Conservation (phyloP, 2,329 filamentous ascomycete genomes). For the Scedosporium minutisporum region DNA sequence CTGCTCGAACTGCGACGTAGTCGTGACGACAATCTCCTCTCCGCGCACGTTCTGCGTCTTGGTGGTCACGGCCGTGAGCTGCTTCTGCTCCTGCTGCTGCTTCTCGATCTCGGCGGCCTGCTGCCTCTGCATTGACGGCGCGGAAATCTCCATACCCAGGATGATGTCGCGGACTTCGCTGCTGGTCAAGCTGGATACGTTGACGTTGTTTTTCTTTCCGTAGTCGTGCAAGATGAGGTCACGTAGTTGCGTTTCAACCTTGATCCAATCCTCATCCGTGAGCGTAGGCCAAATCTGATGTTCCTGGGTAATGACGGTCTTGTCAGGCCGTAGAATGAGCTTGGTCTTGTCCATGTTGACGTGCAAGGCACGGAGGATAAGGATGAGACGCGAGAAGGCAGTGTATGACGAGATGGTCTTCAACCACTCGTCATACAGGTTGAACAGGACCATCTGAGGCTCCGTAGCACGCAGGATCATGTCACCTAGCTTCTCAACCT, state of each 20-base stretch:
- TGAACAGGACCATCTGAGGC: constrained; percentile 99
- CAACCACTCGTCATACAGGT: constrained; percentile 96
- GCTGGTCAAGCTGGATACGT: constrained; percentile 89
- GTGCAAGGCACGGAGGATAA: constrained; percentile 89
- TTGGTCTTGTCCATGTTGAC: constrained; percentile 99
- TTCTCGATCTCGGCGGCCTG: constrained; percentile 98
- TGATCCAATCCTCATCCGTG: constrained; percentile 96
- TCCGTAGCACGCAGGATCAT: constrained; percentile 98
- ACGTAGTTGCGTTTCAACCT: constrained; percentile 93
- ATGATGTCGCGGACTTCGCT: constrained; percentile 98
- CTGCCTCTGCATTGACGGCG: constrained; percentile 94
- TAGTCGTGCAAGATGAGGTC: constrained; percentile 97
- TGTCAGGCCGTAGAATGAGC: constrained; percentile 86
- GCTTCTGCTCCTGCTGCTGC: constrained; percentile 93
- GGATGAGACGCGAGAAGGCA: constrained; percentile 86
- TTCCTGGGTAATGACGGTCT: constrained; percentile 95
- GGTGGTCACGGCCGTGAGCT: constrained; percentile 92
- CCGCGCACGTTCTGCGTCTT: constrained; percentile 97
- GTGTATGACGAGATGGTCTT: constrained; percentile 99
- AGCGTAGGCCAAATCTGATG: constrained; percentile 98
- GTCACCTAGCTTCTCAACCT: constrained; percentile 97
- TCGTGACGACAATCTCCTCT: constrained; percentile 96
- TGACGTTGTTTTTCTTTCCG: constrained; percentile 99
- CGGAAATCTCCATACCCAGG: constrained; percentile 97
- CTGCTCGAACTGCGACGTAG: constrained; percentile 95